Evolutionary conservation across 1,139 yeast genomes (phyloP), one percentile per base, ranked within the genome.

Genomic region (Nakaseomyces glabratus): DNA sequence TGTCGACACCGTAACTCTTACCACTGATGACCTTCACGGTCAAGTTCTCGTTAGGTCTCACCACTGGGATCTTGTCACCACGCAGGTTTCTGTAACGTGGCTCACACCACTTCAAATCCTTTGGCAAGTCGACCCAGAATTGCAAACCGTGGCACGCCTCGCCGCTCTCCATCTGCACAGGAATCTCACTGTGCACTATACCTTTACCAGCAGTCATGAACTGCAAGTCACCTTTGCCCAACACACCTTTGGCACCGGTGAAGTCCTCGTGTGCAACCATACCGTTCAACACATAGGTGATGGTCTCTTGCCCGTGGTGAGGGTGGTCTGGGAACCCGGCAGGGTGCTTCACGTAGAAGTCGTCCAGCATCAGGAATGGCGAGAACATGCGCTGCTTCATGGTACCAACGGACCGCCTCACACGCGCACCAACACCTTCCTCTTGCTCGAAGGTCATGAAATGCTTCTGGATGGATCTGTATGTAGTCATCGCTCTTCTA

Each of bases 311-410:
- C 20, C 95, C 95, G 41, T 84, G 71, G 58, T 86, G 96, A 17
- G 95, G 95, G 55, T 86, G 96, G 48, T 82, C 90, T 4, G 95
- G 95, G 63, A 85, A 85, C 0, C 93, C 93, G n/a, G 84, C 82
- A 13, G 69, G 70, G 10, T 73, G 71, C 3, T 64, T 52, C 15
- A 73, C 74, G 28, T 60, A 63, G 57, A 85, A 84, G 54, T 85
- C 93, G 54, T 86, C 96, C 35, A 84, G 66, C 79, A 86, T 69
- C 41, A 86, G 64, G 55, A 86, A 86, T 4, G 95, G 95, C 18
- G 84, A 69, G 60, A 82, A 82, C 55, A 77, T 77, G 49, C 86
- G 68, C 63, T 75, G 70, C 24, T 67, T 61, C 58, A 66, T 62
- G 5, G 76, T 69, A 14, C 95, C 95, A 44, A 85, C 76, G 6